Evolutionary conservation across 805 yeast species (phyloP), one percentile per base, ranked within the genome.

Genomic region (Yamadazyma takamatsuzukensis): DNA sequence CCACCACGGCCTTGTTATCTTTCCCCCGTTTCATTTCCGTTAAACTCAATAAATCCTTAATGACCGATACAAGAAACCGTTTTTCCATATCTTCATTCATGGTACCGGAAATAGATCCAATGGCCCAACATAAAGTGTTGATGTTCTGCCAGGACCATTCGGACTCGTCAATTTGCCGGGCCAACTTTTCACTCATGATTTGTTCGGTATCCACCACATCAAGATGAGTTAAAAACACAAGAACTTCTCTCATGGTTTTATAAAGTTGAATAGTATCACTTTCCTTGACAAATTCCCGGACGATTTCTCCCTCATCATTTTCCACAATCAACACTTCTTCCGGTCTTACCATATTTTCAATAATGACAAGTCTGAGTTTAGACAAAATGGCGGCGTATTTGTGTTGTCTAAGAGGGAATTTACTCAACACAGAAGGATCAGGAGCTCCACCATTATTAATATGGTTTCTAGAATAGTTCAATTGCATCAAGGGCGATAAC

Each of bases 101-200:
- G 1, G 98, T 85, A 54, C 98, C 97, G 3, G 97, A 87, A 39
- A 93, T 93, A 11, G 97, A 90, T 42, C 99, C 99, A 58, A 93
- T 93, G 8, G 99, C 99, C 99, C 99, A 93, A 69, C 97, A 93
- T 45, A 93, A 66, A 3, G 97, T 93, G 60, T 93, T 93, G 51
- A 93, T 83, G 55, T 90, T 90, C 57, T 88, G 94, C 97, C 98
- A 93, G 18, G 97, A 89, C 99, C 99, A 93, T 65, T 93, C 98
- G 35, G 85, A 73, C 27, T 94, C 97, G 60, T 93, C 97, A 33
- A 90, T 80, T 66, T 93, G 98, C 51, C 83, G 77, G 11, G 93
- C 85, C 46, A 93, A 73, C 62, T 93, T 93, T 38, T 82, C 86
- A 36, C 81, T 82, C 97, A 93, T 88, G 51, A 93, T 90, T 42